These are phyloP conservation scores for Desmodesmus armatus DNA, from an alignment of 139 green algal species.

Conservation along the genomic window DNA sequence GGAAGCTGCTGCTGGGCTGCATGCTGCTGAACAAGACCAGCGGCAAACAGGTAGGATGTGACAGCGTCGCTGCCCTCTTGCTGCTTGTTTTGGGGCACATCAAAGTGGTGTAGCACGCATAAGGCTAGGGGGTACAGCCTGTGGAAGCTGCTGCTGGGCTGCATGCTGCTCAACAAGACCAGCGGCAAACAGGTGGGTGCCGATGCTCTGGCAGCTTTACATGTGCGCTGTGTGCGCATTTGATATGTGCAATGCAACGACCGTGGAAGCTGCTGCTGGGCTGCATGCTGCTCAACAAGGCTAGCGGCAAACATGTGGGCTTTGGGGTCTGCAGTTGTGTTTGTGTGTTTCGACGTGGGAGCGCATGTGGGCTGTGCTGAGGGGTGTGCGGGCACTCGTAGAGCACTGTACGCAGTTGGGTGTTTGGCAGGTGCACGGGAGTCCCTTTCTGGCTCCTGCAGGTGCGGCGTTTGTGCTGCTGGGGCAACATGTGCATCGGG, in stretches of 20 bases:
- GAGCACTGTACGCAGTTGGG: no score
- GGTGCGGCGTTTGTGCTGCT: background rate
- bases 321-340: background rate
- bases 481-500: background rate
- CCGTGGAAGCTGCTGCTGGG: constrained; percentile 93
- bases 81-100: no score
- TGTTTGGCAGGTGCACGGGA: no score
- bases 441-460: no score
- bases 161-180: constrained; percentile 95
- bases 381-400: no score
- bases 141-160: constrained; percentile 94
- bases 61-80: no score
- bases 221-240: no score
- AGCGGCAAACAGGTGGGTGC: constrained; percentile 69
- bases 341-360: background rate
- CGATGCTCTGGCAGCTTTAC: no score
- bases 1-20: constrained; percentile 92
- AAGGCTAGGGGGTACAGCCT: no score
- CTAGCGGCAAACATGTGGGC: constrained; percentile 69
- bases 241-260: no score
- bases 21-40: constrained; percentile 94
- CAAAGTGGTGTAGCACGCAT: no score
- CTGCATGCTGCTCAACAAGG: constrained; percentile 95
- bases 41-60: constrained; percentile 68
- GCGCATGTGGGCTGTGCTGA: background rate